Percentiles rank a stretch among this genome's conserved stretches.
phyloP scores from a whole-genome alignment of 495 filamentous ascomycete genomes.

The Xylaria telfairii region DNA sequence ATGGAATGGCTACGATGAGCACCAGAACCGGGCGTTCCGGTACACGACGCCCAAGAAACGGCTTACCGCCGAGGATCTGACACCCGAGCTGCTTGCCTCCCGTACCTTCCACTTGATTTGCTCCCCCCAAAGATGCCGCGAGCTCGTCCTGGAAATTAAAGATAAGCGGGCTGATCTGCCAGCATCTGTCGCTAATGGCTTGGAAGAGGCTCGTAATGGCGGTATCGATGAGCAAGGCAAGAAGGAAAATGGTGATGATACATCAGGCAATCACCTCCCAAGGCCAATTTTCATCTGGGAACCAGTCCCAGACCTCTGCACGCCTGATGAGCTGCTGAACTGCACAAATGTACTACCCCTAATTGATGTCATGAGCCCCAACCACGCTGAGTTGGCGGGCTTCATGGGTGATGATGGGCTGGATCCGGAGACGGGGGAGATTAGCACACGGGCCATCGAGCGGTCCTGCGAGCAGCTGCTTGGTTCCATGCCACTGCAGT shows the following conservation, averaged over 20 bases:
- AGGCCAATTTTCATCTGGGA: conserved; percentile 90
- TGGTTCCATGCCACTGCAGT: conserved; percentile 59
- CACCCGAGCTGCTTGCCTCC: conserved; percentile 63
- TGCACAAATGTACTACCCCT: conserved; percentile 72
- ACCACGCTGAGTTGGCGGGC: conserved; percentile 81
- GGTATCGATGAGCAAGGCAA: conserved; percentile 32
- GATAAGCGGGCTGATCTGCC: conserved; percentile 47
- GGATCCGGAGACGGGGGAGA: conserved; percentile 54
- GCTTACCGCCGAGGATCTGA: conserved; percentile 57
- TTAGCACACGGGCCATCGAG: conserved; percentile 60
- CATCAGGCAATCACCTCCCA: conserved; percentile 28
- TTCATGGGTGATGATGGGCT: conserved; percentile 69
- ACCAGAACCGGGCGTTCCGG: conserved; percentile 70
- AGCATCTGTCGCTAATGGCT: background rate
- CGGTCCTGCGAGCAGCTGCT: conserved; percentile 58
- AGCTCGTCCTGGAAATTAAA: conserved; percentile 69
- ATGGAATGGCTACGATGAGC: conserved; percentile 82
- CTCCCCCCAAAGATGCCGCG: conserved; percentile 75
- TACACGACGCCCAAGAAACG: conserved; percentile 88
- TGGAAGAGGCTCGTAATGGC: background rate
- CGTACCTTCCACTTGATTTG: conserved; percentile 89
- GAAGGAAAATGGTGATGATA: conserved; percentile 28
- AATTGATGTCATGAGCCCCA: conserved; percentile 87
- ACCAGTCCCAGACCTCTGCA: conserved; percentile 88
- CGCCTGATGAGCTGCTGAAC: conserved; percentile 72